These are phyloP conservation scores for Orbilia oligospora DNA, from an alignment of 2,329 filamentous ascomycete species.

Conservation along the genomic window DNA sequence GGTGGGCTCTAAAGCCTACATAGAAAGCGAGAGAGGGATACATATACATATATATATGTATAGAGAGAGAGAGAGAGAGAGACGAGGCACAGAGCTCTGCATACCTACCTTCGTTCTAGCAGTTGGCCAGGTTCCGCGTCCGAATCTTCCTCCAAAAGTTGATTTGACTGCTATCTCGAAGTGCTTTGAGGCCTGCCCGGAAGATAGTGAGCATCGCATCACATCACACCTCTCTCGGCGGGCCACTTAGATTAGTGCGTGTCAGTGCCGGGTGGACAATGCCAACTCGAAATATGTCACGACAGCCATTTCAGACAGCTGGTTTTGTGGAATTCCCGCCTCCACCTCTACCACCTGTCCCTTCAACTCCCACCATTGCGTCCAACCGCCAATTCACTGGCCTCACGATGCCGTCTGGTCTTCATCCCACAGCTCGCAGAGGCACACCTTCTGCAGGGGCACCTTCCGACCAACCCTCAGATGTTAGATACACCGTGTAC, in stretches of 20 bases:
- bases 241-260: conserved; percentile 1
- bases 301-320: conserved; percentile 42
- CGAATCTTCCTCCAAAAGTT: conserved; percentile 25
- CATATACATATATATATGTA: too few relatives aligned
- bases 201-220: conserved; percentile 6
- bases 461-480: conserved; percentile 42
- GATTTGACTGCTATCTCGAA: neutral
- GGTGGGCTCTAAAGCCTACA: conserved; percentile 23
- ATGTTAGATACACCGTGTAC: conserved; percentile 79
- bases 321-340: conserved; percentile 50
- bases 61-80: neutral
- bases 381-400: conserved; percentile 53
- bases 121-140: conserved; percentile 8
- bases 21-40: neutral
- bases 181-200: neutral
- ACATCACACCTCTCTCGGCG: conserved; percentile 23
- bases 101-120: neutral
- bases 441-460: conserved; percentile 42
- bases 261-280: conserved; percentile 11
- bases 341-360: conserved; percentile 50
- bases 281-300: conserved; percentile 43
- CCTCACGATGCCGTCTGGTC: conserved; percentile 42
- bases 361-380: conserved; percentile 53
- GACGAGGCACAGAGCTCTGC: neutral
- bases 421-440: conserved; percentile 45